A percentile compares a stretch with the other conserved stretches of the same genome.
phyloP scores from a whole-genome alignment of 2,329 filamentous ascomycete species.

The Juglanconis oblonga region DNA sequence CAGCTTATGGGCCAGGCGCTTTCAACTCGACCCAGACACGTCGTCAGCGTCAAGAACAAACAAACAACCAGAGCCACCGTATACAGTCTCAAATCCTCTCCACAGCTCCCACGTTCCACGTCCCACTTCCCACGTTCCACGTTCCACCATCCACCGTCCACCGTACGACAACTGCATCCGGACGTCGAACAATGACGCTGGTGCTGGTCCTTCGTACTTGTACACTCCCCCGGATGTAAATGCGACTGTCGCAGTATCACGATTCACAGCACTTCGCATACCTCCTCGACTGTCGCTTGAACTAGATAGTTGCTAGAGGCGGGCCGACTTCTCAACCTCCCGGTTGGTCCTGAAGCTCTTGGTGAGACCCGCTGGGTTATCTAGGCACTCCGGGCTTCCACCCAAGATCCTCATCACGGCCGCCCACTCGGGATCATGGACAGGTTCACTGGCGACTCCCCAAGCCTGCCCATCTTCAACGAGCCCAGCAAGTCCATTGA shows the following conservation, averaged over 20 bases:
- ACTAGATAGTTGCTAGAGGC: not conserved
- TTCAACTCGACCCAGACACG: too few species aligned
- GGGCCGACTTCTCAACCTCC: not conserved
- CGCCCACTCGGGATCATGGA: conserved; percentile 11
- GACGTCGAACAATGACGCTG: not conserved
- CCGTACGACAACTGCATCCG: not conserved
- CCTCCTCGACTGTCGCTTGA: conserved; percentile 2
- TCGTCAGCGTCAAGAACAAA: too few species aligned
- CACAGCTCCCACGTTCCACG: too few species aligned
- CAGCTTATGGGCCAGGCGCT: too few species aligned
- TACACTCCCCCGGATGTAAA: conserved; percentile 7
- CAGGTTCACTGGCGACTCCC: conserved; percentile 16
- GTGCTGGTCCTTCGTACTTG: not conserved
- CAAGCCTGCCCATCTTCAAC: conserved; percentile 18
- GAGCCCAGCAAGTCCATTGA: conserved; percentile 14
- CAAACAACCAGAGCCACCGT: too few species aligned
- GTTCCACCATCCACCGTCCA: not conserved
- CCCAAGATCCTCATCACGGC: not conserved
- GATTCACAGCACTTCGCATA: conserved; percentile 7
- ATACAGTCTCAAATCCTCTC: too few species aligned
- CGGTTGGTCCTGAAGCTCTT: not conserved
- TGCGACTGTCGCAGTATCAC: conserved; percentile 12
- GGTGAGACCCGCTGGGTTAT: not conserved
- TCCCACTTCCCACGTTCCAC: not conserved
- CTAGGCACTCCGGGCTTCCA: not conserved